phyloP scores from a whole-genome alignment of 192 early-diverging fungal genomes.

The Lunasporangiospora selenospora region DNA sequence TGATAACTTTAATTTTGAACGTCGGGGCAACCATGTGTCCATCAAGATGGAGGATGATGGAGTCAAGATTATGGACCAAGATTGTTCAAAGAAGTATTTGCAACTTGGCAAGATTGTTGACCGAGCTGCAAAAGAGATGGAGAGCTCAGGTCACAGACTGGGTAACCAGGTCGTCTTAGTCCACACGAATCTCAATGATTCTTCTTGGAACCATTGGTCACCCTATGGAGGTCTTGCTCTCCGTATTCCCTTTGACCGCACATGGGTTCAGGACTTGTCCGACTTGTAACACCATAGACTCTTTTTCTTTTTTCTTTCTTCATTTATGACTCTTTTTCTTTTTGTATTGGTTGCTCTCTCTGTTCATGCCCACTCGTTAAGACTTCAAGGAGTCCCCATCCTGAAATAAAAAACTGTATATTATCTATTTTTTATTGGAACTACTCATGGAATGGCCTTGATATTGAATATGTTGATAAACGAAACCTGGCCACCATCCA shows the following conservation, averaged over 20 bases:
- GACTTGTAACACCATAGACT: too few species aligned
- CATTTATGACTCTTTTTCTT: too few species aligned
- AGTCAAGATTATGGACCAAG: slow-evolving; percentile 26
- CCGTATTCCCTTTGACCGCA: slow-evolving; percentile 34
- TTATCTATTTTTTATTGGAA: too few species aligned
- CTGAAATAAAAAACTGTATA: too few species aligned
- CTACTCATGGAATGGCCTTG: slow-evolving; percentile 7
- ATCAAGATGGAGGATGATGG: slow-evolving; percentile 30
- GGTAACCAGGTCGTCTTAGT: slow-evolving; percentile 38
- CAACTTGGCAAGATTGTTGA: slow-evolving; percentile 27
- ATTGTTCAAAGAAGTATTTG: slow-evolving; percentile 25
- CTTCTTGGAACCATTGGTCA: slow-evolving; percentile 18
- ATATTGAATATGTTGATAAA: slow-evolving; percentile 29
- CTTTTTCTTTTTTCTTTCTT: too few species aligned
- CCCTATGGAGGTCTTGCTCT: slow-evolving; percentile 18
- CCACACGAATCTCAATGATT: slow-evolving; percentile 9
- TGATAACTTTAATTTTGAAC: slow-evolving; percentile 8
- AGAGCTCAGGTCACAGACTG: slow-evolving; percentile 17
- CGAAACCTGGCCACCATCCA: slow-evolving; percentile 35
- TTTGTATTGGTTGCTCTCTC: too few species aligned
- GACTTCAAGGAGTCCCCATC: too few species aligned
- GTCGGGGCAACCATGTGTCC: slow-evolving; percentile 12
- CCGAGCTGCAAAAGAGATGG: slow-evolving; percentile 29
- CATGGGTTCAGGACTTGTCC: slow-evolving; percentile 32
- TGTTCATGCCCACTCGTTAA: too few species aligned